Evolutionary conservation across 2,329 filamentous ascomycete species (phyloP), one percentile per base, ranked within the genome.

Genomic region (Ceratocystis cubensis): DNA sequence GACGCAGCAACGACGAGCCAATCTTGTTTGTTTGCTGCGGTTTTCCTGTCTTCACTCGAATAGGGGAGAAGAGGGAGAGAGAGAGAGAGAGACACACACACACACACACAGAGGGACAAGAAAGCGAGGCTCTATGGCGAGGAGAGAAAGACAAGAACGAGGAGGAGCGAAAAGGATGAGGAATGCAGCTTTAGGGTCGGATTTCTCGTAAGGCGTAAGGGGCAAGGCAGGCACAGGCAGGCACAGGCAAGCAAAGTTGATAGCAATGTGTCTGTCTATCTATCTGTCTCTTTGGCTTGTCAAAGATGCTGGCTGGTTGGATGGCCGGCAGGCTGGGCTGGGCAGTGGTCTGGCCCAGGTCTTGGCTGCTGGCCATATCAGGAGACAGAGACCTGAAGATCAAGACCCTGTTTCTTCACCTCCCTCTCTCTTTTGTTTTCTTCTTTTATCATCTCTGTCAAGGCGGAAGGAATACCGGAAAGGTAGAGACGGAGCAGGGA

Each of bases 391-490:
- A 41, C 37, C 37, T 15, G 37, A 41, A 41, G 37, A 41, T 2
- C 37, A 41, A 15, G 37, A 15, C 37, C 37, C 37, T 41, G 37
- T 41, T 15, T 20, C 25, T 20, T 37, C 6, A 25, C 10, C 56
- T 59, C 56, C 17, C 28, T 33, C 28, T 33, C 22, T 59, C 15
- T 20, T 33, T 25, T 59, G 7, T 33, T 59, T 15, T 37, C 13
- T 59, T 59, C 22, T 59, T 59, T 37, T 37, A 17, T 28, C 15
- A 25, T 59, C 13, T 25, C 28, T 56, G 50, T 30, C 50, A 56
- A 20, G 22, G 13, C 50, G 50, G 50, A 56, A 56, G 50, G 50
- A 56, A 56, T 56, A 25, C n/a, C 50, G 50, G 50, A 56, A 56
- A 56, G 25, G 50, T 30, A 56, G 50, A 13, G 50, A 56, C 50